A percentile compares a stretch with the other conserved stretches of the same genome.
These are phyloP conservation scores for Hypoxylon sp. DNA, from an alignment of 2,329 filamentous ascomycete genomes.

Conservation along the genomic window DNA sequence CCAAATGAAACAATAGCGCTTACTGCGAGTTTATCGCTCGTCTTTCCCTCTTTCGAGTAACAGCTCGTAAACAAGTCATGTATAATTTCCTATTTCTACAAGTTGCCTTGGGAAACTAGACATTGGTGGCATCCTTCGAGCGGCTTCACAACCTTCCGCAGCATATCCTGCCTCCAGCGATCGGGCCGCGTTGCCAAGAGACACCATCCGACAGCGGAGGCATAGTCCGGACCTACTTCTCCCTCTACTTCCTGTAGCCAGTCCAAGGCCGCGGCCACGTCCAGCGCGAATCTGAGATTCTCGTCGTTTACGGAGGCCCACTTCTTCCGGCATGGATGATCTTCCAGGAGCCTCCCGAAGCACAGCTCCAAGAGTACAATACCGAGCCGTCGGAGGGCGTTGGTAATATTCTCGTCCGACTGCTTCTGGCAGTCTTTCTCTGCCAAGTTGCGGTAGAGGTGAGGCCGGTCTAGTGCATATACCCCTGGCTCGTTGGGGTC, in stretches of 20 bases:
- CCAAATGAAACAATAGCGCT: not conserved
- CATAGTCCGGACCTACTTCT: conserved; percentile 33
- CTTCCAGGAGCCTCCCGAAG: conserved; percentile 35
- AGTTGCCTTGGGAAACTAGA: not conserved
- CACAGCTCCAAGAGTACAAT: conserved; percentile 45
- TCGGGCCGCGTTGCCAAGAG: conserved; percentile 8
- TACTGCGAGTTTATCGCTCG: too few species aligned
- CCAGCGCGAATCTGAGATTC: conserved; percentile 22
- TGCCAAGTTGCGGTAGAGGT: conserved; percentile 25
- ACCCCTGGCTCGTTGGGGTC: conserved; percentile 6
- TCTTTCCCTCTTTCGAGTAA: too few species aligned
- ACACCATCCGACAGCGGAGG: conserved; percentile 29
- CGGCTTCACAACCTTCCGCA: conserved; percentile 33
- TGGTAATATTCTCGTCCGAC: not conserved
- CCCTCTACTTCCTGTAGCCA: conserved; percentile 37
- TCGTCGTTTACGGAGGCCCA: conserved; percentile 7
- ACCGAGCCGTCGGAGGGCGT: conserved; percentile 32
- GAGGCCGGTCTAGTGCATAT: conserved; percentile 32
- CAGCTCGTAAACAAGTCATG: too few species aligned
- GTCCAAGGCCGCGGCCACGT: conserved; percentile 35
- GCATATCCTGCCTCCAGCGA: conserved; percentile 39
- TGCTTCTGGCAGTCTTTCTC: not conserved
- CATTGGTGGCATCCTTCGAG: conserved; percentile 27
- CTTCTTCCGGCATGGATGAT: conserved; percentile 19
- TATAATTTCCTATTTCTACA: not conserved